Percentiles rank a stretch among this genome's conserved stretches.
Evolutionary conservation across 768 basidiomycete genomes (phyloP).

Genomic region (Pleurotus citrinopileatus): DNA sequence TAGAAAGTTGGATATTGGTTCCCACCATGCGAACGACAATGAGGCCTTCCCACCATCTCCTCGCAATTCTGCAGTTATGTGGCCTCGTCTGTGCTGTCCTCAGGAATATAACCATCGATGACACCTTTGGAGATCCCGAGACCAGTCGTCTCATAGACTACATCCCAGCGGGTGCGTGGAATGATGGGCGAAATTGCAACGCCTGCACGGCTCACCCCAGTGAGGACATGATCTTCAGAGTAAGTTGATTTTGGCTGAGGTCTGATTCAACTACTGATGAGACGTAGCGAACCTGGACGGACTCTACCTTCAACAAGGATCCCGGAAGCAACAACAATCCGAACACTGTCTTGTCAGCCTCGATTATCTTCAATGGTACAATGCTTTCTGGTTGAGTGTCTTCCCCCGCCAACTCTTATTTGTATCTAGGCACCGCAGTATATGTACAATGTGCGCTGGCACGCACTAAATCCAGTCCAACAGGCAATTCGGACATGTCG

Average conservation of each 20-base stretch:
- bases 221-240: slow-evolving; percentile 12
- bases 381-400: slow-evolving; percentile 1
- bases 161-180: slow-evolving; percentile 30
- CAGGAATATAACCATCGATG: slow-evolving; percentile 42
- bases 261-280: too few species aligned
- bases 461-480: background rate
- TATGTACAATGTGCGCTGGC: slow-evolving; percentile 34
- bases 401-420: background rate
- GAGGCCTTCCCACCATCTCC: background rate
- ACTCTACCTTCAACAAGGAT: slow-evolving; percentile 13
- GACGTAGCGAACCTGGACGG: slow-evolving; percentile 10
- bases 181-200: slow-evolving; percentile 21
- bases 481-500: slow-evolving; percentile 24
- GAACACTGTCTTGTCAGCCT: slow-evolving; percentile 23
- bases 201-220: slow-evolving; percentile 25
- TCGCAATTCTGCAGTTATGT: background rate
- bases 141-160: slow-evolving; percentile 31
- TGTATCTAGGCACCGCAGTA: slow-evolving; percentile 35
- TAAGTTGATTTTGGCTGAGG: too few species aligned
- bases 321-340: slow-evolving; percentile 14
- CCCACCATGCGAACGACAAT: too few species aligned
- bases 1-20: too few species aligned
- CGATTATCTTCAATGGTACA: slow-evolving; percentile 33
- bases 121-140: slow-evolving; percentile 27
- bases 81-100: slow-evolving; percentile 11